phyloP scores from a whole-genome alignment of 2,329 filamentous ascomycete genomes.

The Verticillium dahliae region DNA sequence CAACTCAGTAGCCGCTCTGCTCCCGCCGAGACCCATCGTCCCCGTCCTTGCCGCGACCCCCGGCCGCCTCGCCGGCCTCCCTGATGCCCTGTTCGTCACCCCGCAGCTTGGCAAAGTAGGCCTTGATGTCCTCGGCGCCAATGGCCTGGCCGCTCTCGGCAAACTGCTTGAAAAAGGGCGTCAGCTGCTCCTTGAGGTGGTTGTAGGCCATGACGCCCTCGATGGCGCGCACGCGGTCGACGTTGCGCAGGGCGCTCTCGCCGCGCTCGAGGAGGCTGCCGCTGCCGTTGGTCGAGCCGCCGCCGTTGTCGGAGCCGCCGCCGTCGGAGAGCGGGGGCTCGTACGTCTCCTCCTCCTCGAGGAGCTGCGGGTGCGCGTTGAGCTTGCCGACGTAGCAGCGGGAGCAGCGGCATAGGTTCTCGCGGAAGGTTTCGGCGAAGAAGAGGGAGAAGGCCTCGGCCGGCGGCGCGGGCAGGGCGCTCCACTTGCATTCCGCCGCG shows the following conservation, averaged over 20 bases:
- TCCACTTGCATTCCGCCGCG: conserved; percentile 49
- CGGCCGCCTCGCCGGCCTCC: conserved; percentile 51
- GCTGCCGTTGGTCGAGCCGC: conserved; percentile 58
- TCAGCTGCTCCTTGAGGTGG: conserved; percentile 91
- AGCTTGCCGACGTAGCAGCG: conserved; percentile 68
- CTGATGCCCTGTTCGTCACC: conserved; percentile 75
- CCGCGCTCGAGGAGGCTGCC: conserved; percentile 84
- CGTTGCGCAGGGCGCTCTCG: conserved; percentile 83
- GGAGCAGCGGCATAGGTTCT: conserved; percentile 73
- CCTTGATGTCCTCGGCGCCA: conserved; percentile 91
- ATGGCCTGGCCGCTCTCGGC: conserved; percentile 86
- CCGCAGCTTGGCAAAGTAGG: conserved; percentile 88
- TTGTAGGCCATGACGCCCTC: conserved; percentile 99
- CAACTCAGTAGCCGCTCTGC: conserved; percentile 44
- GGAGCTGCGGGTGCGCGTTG: conserved; percentile 66
- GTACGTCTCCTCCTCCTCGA: conserved; percentile 92
- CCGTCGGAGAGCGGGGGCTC: conserved; percentile 78
- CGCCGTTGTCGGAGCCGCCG: conserved; percentile 44
- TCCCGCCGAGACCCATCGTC: conserved; percentile 36
- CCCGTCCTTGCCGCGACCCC: conserved; percentile 23
- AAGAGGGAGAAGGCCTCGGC: conserved; percentile 68
- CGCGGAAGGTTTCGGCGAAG: conserved; percentile 70
- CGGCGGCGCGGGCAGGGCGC: conserved; percentile 49
- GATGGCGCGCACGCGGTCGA: conserved; percentile 89
- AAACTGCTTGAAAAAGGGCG: conserved; percentile 87